A percentile compares a stretch with the other conserved stretches of the same genome.
phyloP scores from a whole-genome alignment of 805 yeast species.

The Candida ovalis region DNA sequence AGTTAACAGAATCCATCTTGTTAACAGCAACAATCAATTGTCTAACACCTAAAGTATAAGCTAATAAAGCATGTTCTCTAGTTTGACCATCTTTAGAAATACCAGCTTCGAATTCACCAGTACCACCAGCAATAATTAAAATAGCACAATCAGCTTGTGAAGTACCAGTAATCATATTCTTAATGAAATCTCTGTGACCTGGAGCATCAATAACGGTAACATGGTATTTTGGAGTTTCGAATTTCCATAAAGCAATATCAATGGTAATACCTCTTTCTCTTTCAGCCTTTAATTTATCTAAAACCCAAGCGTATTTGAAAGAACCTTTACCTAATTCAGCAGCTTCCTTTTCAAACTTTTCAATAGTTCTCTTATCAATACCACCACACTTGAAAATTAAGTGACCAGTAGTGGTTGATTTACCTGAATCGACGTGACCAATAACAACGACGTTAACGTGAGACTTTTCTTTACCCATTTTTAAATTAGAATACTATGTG shows the following conservation, averaged over 20 bases:
- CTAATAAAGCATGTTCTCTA: slow-evolving; percentile 90
- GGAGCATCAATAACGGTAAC: slow-evolving; percentile 94
- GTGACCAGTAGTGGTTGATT: slow-evolving; percentile 99
- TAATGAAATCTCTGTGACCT: slow-evolving; percentile 95
- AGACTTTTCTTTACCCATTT: slow-evolving; percentile 44
- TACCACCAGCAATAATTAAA: slow-evolving; percentile 86
- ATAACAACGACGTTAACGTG: slow-evolving; percentile 99
- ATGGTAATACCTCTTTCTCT: slow-evolving; percentile 97
- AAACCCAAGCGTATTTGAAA: slow-evolving; percentile 97
- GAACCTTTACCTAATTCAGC: slow-evolving; percentile 97
- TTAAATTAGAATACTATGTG: background rate
- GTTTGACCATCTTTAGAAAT: slow-evolving; percentile 94
- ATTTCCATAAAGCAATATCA: slow-evolving; percentile 89
- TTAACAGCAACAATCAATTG: slow-evolving; percentile 87
- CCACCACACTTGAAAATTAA: slow-evolving; percentile 99
- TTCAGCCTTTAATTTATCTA: slow-evolving; percentile 94
- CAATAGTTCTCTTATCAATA: slow-evolving; percentile 97
- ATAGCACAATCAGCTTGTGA: slow-evolving; percentile 93
- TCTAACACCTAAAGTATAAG: slow-evolving; percentile 84
- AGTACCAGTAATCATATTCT: slow-evolving; percentile 95
- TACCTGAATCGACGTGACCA: slow-evolving; percentile 99
- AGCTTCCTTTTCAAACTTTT: slow-evolving; percentile 97
- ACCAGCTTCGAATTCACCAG: slow-evolving; percentile 95
- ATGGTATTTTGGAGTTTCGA: slow-evolving; percentile 85
- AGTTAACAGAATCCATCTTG: slow-evolving; percentile 93